A percentile compares a stretch with the other conserved stretches of the same genome.
phyloP scores from a whole-genome alignment of 495 filamentous ascomycete species.

The Neohortaea acidophila region DNA sequence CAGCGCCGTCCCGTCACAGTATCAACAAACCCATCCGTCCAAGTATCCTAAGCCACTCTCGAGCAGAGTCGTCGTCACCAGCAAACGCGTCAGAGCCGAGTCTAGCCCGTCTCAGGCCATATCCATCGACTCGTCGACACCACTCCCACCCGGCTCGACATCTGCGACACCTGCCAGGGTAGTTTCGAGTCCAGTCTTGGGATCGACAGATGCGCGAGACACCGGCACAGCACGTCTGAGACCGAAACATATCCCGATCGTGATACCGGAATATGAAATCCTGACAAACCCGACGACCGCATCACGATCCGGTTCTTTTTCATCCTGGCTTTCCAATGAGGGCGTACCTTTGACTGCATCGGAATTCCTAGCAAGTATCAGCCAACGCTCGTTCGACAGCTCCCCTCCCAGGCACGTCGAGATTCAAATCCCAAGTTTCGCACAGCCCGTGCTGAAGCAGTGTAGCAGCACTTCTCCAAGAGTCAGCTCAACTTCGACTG shows the following conservation, averaged over 20 bases:
- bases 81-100: conserved; percentile 9
- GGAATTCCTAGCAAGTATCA: neutral
- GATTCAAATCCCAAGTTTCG: conserved; percentile 28
- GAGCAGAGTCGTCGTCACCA: conserved; percentile 5
- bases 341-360: conserved; percentile 19
- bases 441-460: conserved; percentile 21
- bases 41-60: conserved; percentile 16
- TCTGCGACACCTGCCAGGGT: conserved; percentile 6
- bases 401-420: conserved; percentile 24
- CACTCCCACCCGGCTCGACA: neutral
- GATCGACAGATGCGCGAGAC: too few relatives aligned
- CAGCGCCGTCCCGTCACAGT: neutral
- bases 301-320: conserved; percentile 15
- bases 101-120: conserved; percentile 2
- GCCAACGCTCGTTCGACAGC: neutral
- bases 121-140: conserved; percentile 2
- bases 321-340: conserved; percentile 17
- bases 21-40: neutral
- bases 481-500: conserved; percentile 18
- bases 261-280: conserved; percentile 26
- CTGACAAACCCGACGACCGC: conserved; percentile 16
- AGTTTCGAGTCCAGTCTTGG: conserved; percentile 9
- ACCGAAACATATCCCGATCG: conserved; percentile 30
- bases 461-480: conserved; percentile 9
- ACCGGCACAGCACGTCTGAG: conserved; percentile 9